Evolutionary conservation across 108 stramenopile species (phyloP).

Genomic region (Pseudonitzschia multistriata): DNA sequence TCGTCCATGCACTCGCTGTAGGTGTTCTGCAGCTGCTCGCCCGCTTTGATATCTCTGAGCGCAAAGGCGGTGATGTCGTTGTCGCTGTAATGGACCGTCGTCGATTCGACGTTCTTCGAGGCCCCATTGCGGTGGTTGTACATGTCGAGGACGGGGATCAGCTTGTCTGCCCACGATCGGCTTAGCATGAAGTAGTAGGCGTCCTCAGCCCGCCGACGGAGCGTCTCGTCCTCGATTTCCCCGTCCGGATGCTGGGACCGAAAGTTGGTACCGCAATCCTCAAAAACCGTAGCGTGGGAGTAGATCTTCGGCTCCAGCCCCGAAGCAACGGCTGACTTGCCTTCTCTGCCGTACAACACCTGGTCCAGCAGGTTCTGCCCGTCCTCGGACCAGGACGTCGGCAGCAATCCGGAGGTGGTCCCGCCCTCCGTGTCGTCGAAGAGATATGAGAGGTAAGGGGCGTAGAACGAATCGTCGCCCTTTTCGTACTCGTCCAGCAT

Average conservation of each 20-base stretch:
- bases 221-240: neutral
- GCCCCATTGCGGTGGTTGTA: slow-evolving; percentile 55
- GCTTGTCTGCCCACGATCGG: slow-evolving; percentile 46
- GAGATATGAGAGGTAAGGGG: slow-evolving; percentile 66
- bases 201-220: neutral
- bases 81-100: neutral
- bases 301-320: neutral
- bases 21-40: slow-evolving; percentile 14
- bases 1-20: slow-evolving; percentile 16
- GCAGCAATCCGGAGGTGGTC: slow-evolving; percentile 36
- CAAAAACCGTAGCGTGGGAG: neutral
- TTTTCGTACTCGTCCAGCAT: slow-evolving; percentile 33
- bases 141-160: slow-evolving; percentile 73
- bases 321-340: slow-evolving; percentile 14
- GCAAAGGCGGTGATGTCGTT: slow-evolving; percentile 39
- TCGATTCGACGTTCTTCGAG: slow-evolving; percentile 31
- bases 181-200: slow-evolving; percentile 35
- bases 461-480: slow-evolving; percentile 54
- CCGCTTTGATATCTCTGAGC: slow-evolving; percentile 14
- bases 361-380: slow-evolving; percentile 34
- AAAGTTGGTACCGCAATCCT: neutral
- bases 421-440: slow-evolving; percentile 13
- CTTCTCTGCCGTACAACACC: slow-evolving; percentile 5
- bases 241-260: neutral
- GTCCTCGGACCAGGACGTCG: slow-evolving; percentile 46